A percentile compares a stretch with the other conserved stretches of the same genome.
Evolutionary conservation across 78 protist genomes (phyloP).

Genomic region (Anaeramoeba ignava): DNA sequence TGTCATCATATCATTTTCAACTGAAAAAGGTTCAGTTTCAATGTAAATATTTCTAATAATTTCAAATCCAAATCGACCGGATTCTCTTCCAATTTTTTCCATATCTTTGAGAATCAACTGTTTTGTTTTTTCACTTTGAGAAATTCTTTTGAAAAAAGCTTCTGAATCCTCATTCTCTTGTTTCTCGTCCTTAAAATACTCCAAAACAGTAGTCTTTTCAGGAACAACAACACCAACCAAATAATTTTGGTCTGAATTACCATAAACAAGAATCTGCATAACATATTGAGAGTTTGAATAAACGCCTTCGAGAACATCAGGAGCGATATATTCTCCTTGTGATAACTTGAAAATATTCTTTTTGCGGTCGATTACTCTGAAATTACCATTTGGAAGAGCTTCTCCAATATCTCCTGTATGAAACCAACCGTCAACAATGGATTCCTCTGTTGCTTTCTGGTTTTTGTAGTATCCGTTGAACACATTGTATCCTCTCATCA

Average conservation of each 20-base stretch:
- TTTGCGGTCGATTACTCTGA: slow-evolving; percentile 78
- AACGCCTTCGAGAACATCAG: slow-evolving; percentile 45
- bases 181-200: too few species aligned
- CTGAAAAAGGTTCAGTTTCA: background rate
- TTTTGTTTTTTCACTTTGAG: too few species aligned
- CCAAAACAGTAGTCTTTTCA: too few species aligned
- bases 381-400: slow-evolving; percentile 40
- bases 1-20: background rate
- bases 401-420: slow-evolving; percentile 92
- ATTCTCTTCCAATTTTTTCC: background rate
- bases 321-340: slow-evolving; percentile 92
- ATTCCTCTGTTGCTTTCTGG: slow-evolving; percentile 65
- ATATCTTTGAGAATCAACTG: background rate
- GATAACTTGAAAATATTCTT: slow-evolving; percentile 80
- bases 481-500: slow-evolving; percentile 68
- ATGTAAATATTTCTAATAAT: background rate
- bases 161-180: too few species aligned
- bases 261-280: slow-evolving; percentile 41
- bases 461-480: slow-evolving; percentile 72
- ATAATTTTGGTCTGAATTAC: background rate
- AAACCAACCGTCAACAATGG: slow-evolving; percentile 76
- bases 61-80: background rate
- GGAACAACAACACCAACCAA: background rate
- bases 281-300: slow-evolving; percentile 34
- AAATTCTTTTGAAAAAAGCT: too few species aligned